These are phyloP conservation scores for Podaxis sp. DNA, from an alignment of 768 basidiomycete genomes.

Conservation along the genomic window DNA sequence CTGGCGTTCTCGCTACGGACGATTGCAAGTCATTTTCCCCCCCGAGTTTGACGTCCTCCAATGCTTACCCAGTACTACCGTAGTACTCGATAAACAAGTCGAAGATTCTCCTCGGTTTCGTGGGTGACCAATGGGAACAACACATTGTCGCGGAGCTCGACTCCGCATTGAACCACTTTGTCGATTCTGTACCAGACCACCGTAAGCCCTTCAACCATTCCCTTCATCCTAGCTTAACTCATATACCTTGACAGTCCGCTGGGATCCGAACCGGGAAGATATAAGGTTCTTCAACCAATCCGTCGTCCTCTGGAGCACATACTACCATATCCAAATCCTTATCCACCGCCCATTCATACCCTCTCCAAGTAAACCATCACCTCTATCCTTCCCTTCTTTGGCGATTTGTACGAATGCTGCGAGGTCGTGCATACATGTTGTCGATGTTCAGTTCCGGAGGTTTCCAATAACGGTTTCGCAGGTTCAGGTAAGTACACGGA, in stretches of 20 bases:
- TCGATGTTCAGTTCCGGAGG: slow-evolving; percentile 51
- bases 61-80: not conserved
- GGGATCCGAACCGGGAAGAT: slow-evolving; percentile 47
- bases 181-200: slow-evolving; percentile 59
- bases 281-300: slow-evolving; percentile 54
- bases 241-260: slow-evolving; percentile 33
- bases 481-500: slow-evolving; percentile 18
- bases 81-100: slow-evolving; percentile 85
- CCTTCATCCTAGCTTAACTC: not conserved
- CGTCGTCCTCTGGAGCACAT: slow-evolving; percentile 43
- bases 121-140: slow-evolving; percentile 62
- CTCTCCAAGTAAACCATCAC: slow-evolving; percentile 42
- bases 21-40: slow-evolving; percentile 39
- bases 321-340: slow-evolving; percentile 64
- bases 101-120: slow-evolving; percentile 58
- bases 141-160: slow-evolving; percentile 67
- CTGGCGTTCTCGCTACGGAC: slow-evolving; percentile 60
- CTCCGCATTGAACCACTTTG: slow-evolving; percentile 68
- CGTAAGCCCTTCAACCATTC: slow-evolving; percentile 27
- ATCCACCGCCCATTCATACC: slow-evolving; percentile 80
- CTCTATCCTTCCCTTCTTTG: slow-evolving; percentile 56
- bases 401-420: slow-evolving; percentile 81
- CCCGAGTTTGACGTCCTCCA: not conserved
- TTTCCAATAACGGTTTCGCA: slow-evolving; percentile 26
- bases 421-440: slow-evolving; percentile 74